Conservation (phyloP, 1,284 basidiomycete genomes). For the Ustilago shanxiensis region DNA sequence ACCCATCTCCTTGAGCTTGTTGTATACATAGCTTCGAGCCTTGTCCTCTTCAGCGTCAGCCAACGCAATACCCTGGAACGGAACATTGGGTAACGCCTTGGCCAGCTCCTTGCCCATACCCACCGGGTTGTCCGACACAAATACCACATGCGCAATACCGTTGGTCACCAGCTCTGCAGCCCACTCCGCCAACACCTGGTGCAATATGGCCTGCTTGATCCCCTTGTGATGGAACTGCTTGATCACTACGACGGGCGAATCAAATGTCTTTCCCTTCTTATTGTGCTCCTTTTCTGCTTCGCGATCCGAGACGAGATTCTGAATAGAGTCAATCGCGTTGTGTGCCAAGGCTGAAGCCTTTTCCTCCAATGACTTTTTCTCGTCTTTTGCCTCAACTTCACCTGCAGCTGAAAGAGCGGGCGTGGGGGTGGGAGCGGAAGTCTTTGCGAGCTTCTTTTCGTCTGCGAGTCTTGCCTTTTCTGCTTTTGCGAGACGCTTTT, state of each 20-base stretch:
- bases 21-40: conserved; percentile 83
- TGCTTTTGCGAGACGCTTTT: conserved; percentile 50
- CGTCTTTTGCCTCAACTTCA: background rate
- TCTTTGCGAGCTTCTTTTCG: conserved; percentile 35
- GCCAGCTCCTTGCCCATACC: conserved; percentile 82
- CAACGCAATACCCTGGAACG: conserved; percentile 74
- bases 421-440: conserved; percentile 10
- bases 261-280: conserved; percentile 36
- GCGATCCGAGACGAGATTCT: conserved; percentile 19
- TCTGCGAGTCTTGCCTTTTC: conserved; percentile 45
- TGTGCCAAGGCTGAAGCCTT: conserved; percentile 34
- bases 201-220: conserved; percentile 78
- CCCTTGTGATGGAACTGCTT: conserved; percentile 66
- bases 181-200: conserved; percentile 86
- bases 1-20: conserved; percentile 79
- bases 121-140: conserved; percentile 89
- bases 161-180: conserved; percentile 75
- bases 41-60: conserved; percentile 84
- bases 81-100: conserved; percentile 87
- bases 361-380: conserved; percentile 34
- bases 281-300: conserved; percentile 5
- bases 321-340: conserved; percentile 28
- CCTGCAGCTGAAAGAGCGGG: conserved; percentile 3
- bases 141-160: conserved; percentile 88
- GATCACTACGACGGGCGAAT: conserved; percentile 59